Base-by-base conservation (phyloP, 805 yeast species). In the Scheffersomyces spartinae region DNA sequence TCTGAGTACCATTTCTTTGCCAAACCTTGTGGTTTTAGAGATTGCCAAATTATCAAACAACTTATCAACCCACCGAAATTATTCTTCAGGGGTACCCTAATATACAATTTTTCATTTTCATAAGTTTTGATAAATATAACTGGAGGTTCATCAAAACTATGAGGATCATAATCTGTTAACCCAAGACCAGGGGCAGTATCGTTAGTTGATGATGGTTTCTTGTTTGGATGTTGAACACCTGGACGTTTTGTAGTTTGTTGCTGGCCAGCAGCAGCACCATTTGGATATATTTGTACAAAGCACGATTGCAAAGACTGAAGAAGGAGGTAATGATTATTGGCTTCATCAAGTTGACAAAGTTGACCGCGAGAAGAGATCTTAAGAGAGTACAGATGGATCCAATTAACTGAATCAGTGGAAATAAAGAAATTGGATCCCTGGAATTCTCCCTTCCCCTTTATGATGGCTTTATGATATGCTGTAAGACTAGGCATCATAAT, bases 1-100 rank as follows among this genome's bases (percentile, higher is more conserved):
- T 53, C 55, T 25, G 52, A 46, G 36, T 52, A 59, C 65, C 65
- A 59, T 33, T 60, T 60, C 27, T 59, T 59, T 13, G 49, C 61
- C 16, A 60, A 35, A 2, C 61, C 60, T 26, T 38, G 52, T 6
- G 65, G 65, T 28, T 42, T 45, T 29, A 60, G 34, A 24, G 50
- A 45, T 32, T 60, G 67, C 67, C 67, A 60, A 6, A 58, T 61
- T 13, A 56, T 32, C 27, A 60, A 41, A 12, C 47, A 36, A 29
- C 49, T 43, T 17, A 50, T 32, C 25, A 57, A 42, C 26, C 37
- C 43, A 20, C 54, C 49, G 36, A 57, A 57, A 31, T 44, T 47
- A 21, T 40, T 29, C 30, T 47, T 54, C 12, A 56, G 42, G 4
- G 55, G 42, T 3, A 56, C 42, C 24, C 47, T 49, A 25, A 60